phyloP scores from a whole-genome alignment of 805 yeast species.

The Wickerhamiella nectarea region DNA sequence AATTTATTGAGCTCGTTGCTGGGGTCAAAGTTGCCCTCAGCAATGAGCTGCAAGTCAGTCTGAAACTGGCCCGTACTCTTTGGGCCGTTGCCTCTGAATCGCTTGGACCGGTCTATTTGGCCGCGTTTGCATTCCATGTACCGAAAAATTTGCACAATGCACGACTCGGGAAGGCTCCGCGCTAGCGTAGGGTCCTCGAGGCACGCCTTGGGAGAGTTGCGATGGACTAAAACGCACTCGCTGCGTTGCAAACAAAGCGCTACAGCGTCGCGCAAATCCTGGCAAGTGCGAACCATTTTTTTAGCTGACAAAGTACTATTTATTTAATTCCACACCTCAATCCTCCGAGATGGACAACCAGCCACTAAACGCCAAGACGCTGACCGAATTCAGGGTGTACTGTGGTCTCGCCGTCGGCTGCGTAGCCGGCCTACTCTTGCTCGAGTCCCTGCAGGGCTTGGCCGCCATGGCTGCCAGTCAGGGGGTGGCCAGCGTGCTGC shows the following conservation, averaged over 20 bases:
- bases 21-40: slow-evolving; percentile 72
- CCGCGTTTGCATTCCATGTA: slow-evolving; percentile 87
- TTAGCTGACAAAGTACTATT: neutral
- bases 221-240: slow-evolving; percentile 83
- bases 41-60: slow-evolving; percentile 66
- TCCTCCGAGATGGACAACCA: neutral
- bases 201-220: slow-evolving; percentile 84
- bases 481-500: slow-evolving; percentile 19
- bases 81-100: slow-evolving; percentile 90
- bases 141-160: slow-evolving; percentile 70
- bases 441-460: slow-evolving; percentile 39
- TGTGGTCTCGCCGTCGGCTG: slow-evolving; percentile 38
- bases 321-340: neutral
- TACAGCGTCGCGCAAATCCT: slow-evolving; percentile 87
- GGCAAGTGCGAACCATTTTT: slow-evolving; percentile 47
- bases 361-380: slow-evolving; percentile 8
- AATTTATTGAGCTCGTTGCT: slow-evolving; percentile 66
- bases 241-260: slow-evolving; percentile 93
- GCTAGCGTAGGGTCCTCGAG: slow-evolving; percentile 65
- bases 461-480: slow-evolving; percentile 29
- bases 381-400: slow-evolving; percentile 30
- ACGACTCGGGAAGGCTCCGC: slow-evolving; percentile 70
- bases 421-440: slow-evolving; percentile 41
- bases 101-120: slow-evolving; percentile 71
- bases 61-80: slow-evolving; percentile 86